phyloP scores from a whole-genome alignment of 345 rosid species.

The Orychophragmus violaceus region DNA sequence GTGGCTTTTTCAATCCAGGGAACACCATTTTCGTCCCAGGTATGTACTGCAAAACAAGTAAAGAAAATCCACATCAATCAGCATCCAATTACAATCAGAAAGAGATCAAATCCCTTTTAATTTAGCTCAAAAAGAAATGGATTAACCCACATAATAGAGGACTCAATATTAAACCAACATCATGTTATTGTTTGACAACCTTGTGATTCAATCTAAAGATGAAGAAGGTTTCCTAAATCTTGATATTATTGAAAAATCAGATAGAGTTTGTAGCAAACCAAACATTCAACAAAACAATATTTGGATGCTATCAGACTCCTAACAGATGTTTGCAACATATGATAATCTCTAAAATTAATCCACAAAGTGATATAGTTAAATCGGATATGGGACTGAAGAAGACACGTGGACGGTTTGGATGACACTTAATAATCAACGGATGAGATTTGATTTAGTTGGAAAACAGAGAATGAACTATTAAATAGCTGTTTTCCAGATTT shows the following conservation, averaged over 20 bases:
- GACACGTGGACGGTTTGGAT: no score
- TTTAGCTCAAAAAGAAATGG: background rate
- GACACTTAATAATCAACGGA: no score
- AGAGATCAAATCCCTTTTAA: background rate
- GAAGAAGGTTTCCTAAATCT: background rate
- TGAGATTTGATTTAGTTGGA: no score
- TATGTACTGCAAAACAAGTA: constrained; percentile 48
- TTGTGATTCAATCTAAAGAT: background rate
- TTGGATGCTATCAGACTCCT: background rate
- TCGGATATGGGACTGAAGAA: no score
- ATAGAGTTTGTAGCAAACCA: background rate
- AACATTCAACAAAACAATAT: background rate
- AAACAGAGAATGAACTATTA: no score
- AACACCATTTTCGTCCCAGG: constrained; percentile 88
- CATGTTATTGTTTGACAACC: background rate
- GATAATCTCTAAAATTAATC: background rate
- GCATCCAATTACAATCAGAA: background rate
- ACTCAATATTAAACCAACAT: background rate
- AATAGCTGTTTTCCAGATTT: no score
- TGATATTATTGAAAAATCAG: background rate
- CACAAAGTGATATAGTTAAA: no score
- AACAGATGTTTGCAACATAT: background rate
- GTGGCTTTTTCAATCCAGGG: constrained; percentile 81
- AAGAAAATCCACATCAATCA: background rate
- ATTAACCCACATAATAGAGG: background rate